phyloP scores from a whole-genome alignment of 2,329 filamentous ascomycete species.

The Pyrenophora teres region DNA sequence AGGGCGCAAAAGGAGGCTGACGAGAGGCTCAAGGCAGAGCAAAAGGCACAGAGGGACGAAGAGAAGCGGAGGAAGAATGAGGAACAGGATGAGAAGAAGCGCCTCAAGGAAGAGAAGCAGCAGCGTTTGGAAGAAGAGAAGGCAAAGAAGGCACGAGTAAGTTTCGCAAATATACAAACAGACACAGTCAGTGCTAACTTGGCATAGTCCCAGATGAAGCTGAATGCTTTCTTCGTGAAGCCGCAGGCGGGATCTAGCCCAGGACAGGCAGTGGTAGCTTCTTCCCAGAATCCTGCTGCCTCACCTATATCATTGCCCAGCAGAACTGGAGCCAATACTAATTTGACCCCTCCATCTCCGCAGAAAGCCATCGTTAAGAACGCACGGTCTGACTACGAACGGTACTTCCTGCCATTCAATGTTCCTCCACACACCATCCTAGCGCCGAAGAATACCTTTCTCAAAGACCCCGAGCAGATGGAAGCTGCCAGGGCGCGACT shows the following conservation, averaged over 20 bases:
- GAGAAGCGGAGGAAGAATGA: conserved; percentile 43
- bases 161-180: conserved; percentile 12
- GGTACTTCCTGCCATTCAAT: conserved; percentile 80
- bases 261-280: conserved; percentile 37
- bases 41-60: conserved; percentile 44
- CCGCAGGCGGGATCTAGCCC: conserved; percentile 43
- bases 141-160: conserved; percentile 48
- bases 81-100: conserved; percentile 49
- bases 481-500: conserved; percentile 35
- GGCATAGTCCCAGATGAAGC: conserved; percentile 46
- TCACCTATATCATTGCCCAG: conserved; percentile 33
- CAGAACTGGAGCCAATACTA: conserved; percentile 27
- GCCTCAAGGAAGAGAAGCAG: conserved; percentile 54
- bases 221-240: conserved; percentile 54
- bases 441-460: conserved; percentile 57
- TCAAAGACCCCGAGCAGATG: conserved; percentile 35
- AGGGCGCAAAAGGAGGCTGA: conserved; percentile 44
- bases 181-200: conserved; percentile 21
- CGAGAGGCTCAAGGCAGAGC: conserved; percentile 44
- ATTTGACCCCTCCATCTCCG: conserved; percentile 38
- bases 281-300: conserved; percentile 39
- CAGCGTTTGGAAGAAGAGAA: conserved; percentile 50
- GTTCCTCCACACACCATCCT: conserved; percentile 74
- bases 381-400: conserved; percentile 54
- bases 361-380: conserved; percentile 42